Evolutionary conservation across 208 protist species (phyloP), one percentile per base, ranked within the genome.

Genomic region (Angomonas ambiguus): DNA sequence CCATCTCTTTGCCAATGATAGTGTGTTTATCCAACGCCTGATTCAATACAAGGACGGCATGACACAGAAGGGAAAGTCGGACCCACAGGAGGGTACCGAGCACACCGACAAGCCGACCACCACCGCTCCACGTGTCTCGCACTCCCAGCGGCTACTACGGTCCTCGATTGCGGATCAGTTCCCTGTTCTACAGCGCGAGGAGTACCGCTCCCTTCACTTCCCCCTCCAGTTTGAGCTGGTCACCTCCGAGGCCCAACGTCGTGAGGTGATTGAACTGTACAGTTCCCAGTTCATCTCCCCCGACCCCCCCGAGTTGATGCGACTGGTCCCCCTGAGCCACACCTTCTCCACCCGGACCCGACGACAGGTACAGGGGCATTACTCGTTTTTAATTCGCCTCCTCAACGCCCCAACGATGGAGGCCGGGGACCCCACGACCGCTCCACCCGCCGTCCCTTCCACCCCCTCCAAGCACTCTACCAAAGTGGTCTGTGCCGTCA

Each of bases 401-500:
- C 49, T 56, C n/a, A 25, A 56, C 49, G n/a, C 49, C 6, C 49
- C n/a, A 16, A 24, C 49, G 38, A 18, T 48, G 49, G 49, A 56
- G n/a, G 10, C 11, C n/a, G 49, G 27, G n/a, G n/a, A 16, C n/a
- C n/a, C 49, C n/a, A 25, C 11, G 38, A 18, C 11, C 13, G 38
- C 38, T 11, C 11, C 11, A 18, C 38, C 13, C 13, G 13, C 38
- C 13, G 13, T 20, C 38, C 38, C 38, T 18, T 11, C 13, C 83
- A n/a, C n/a, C n/a, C n/a, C 77, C 67, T 91, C 79, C 55, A 66
- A 79, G 25, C 77, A 71, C 4, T 90, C 83, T 0, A 57, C 63
- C n/a, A 85, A 95, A 58, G 73, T 91, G 34, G 80, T 89, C 0
- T 92, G 84, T 60, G 85, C 82, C 0, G 86, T 91, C 18, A 95